Conservation (phyloP, 2,329 filamentous ascomycete species). For the Sclerotinia subarctica region DNA sequence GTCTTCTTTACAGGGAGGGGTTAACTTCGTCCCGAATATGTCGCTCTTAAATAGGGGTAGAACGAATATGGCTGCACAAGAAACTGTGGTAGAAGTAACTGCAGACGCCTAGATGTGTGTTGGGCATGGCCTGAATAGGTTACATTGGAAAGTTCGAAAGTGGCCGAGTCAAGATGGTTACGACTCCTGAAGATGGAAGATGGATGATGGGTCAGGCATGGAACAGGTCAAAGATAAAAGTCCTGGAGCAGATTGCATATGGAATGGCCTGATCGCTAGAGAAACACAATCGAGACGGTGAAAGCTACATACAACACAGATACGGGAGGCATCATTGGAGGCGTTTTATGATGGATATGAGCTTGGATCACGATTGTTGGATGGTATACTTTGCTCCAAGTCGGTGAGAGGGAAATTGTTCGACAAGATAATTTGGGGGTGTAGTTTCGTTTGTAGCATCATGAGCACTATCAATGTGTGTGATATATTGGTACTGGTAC, state of each 20-base stretch:
- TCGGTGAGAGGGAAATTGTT: background rate
- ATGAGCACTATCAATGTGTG: constrained; percentile 13
- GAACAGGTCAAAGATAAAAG: background rate
- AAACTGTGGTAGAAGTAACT: constrained; percentile 33
- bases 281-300: background rate
- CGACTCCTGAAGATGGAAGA: background rate
- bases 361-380: constrained; percentile 7
- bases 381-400: constrained; percentile 2
- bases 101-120: constrained; percentile 25
- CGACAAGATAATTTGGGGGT: constrained; percentile 7
- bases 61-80: constrained; percentile 26
- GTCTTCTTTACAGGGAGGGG: constrained; percentile 36
- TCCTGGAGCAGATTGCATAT: constrained; percentile 1
- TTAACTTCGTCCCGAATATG: constrained; percentile 37
- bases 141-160: constrained; percentile 1
- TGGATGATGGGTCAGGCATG: background rate
- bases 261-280: background rate
- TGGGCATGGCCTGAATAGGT: background rate
- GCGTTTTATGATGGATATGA: background rate
- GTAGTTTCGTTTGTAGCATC: constrained; percentile 10
- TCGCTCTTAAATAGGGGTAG: constrained; percentile 32
- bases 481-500: constrained; percentile 1
- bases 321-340: background rate
- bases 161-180: background rate
- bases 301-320: background rate